Conservation (phyloP, 805 yeast genomes). For the Lipomyces sp. region DNA sequence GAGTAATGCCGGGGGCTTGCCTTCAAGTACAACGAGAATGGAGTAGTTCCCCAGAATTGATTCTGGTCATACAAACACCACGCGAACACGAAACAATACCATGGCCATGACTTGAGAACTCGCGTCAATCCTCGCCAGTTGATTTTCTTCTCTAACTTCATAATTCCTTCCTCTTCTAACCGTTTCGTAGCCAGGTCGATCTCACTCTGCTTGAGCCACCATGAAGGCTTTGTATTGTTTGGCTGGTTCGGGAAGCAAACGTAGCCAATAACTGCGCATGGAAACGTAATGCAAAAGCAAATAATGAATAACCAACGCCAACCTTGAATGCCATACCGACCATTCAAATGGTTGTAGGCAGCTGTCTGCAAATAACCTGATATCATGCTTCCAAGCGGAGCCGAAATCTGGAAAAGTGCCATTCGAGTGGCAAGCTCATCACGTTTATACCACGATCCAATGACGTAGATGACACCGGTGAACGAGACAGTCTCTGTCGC, state of each 20-base stretch:
- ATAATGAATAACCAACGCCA: slow-evolving; percentile 74
- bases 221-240: slow-evolving; percentile 43
- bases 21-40: slow-evolving; percentile 48
- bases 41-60: slow-evolving; percentile 13
- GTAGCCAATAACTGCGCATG: slow-evolving; percentile 49
- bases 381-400: slow-evolving; percentile 51
- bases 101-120: slow-evolving; percentile 45
- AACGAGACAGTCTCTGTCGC: slow-evolving; percentile 48
- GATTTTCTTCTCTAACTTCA: slow-evolving; percentile 39
- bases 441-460: slow-evolving; percentile 50
- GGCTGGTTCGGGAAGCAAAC: slow-evolving; percentile 60
- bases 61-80: slow-evolving; percentile 22
- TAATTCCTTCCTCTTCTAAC: slow-evolving; percentile 41
- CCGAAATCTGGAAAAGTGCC: slow-evolving; percentile 49
- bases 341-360: slow-evolving; percentile 49
- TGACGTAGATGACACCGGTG: slow-evolving; percentile 44
- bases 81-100: slow-evolving; percentile 40
- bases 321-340: slow-evolving; percentile 50
- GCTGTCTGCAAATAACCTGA: slow-evolving; percentile 53
- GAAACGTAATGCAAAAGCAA: slow-evolving; percentile 51
- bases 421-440: slow-evolving; percentile 51
- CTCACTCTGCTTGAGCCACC: slow-evolving; percentile 46
- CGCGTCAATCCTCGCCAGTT: slow-evolving; percentile 44
- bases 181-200: slow-evolving; percentile 44
- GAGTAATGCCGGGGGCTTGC: slow-evolving; percentile 44